Conservation (phyloP, 257 asterid species). For the Solanum infundibuliforme region DNA sequence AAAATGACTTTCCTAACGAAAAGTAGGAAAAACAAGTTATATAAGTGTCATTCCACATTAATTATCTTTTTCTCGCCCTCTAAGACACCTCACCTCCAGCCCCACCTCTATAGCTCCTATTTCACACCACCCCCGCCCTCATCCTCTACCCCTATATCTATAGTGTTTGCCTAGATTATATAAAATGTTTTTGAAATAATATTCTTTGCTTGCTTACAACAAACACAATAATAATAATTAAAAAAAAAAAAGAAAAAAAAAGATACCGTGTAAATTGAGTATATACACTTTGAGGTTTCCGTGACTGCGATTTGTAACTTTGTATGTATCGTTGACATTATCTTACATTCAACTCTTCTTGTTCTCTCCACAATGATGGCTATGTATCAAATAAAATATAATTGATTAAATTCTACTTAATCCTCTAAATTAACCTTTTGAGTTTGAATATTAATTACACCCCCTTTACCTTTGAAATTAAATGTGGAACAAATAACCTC, state of each 20-base stretch:
- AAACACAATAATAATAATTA: neutral
- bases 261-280: neutral
- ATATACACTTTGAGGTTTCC: neutral
- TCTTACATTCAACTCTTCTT: neutral
- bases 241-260: no score
- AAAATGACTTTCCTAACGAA: neutral
- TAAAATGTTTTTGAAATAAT: neutral
- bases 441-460: neutral
- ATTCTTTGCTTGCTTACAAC: neutral
- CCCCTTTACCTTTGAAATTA: neutral
- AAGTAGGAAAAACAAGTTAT: neutral
- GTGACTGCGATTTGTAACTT: neutral
- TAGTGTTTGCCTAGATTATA: neutral
- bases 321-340: neutral
- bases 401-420: neutral
- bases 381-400: neutral
- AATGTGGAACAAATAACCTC: neutral
- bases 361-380: neutral
- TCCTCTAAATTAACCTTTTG: neutral
- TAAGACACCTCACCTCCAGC: neutral
- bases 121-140: neutral
- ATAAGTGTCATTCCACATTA: neutral
- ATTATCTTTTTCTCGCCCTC: neutral
- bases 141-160: neutral
- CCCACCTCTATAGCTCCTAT: neutral